Evolutionary conservation across 495 filamentous ascomycete genomes (phyloP), one percentile per base, ranked within the genome.

Genomic region (Letharia lupina): DNA sequence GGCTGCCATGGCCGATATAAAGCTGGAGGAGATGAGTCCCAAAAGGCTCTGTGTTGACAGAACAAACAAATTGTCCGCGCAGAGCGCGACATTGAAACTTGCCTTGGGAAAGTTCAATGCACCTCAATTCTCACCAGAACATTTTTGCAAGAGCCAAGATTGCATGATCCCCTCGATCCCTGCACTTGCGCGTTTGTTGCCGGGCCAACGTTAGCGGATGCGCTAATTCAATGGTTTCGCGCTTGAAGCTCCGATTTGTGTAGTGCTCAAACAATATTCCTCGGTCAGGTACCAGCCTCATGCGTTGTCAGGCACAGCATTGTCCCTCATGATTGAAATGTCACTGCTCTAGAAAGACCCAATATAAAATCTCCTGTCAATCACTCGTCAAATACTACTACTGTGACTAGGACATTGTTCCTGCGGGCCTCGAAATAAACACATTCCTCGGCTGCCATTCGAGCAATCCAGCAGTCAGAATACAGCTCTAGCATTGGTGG

Each of bases 21-120:
- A 18, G 40, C 10, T 37, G 45, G 23, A 20, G 69, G 62, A 9
- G 68, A 68, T 35, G 67, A n/a, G 16, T 20, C 39, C 3, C 73
- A 23, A 4, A 71, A 60, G 23, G 71, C 54, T 66, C 74, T 73
- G 62, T 74, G 74, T 64, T 77, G 75, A 61, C 78, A 81, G 35
- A 78, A 68, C 13, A 78, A 68, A 70, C 80, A 73, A 10, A 67
- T 31, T 12, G 61, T 52, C 44, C 52, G 62, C 3, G 54, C 16
- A 13, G 65, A 57, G 48, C 40, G 50, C 39, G 60, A 65, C 68
- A 72, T 66, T 20, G 44, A 57, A 59, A 57, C 4, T 5, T 3
- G 18, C 0, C 4, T 3, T 23, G 54, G 15, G 20, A 28, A 60
- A 28, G 11, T 15, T 31, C 13, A 57, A 42, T 54, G 31, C 48